Conservation (phyloP, 345 rosid genomes). For the Mercurialis annua region DNA sequence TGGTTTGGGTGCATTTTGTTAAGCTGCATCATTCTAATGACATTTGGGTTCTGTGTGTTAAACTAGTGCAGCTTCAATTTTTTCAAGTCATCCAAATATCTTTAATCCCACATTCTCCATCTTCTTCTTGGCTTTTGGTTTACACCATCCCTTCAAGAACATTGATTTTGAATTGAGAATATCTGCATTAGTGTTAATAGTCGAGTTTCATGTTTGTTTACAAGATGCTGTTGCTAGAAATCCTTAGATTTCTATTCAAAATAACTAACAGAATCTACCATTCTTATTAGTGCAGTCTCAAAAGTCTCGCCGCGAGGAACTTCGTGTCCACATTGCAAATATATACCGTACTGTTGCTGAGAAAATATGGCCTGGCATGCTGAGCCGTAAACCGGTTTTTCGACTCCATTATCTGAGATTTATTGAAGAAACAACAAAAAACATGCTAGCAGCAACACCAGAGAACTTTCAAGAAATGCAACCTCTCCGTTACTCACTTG, state of each 20-base stretch:
- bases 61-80: not conserved
- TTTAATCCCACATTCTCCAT: not conserved
- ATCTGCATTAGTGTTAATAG: not conserved
- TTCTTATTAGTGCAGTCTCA: constrained; percentile 54
- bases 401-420: constrained; percentile 90
- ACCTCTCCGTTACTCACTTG: constrained; percentile 88
- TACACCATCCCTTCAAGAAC: too few relatives aligned
- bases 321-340: constrained; percentile 78
- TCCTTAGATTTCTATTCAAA: not conserved
- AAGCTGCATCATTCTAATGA: not conserved
- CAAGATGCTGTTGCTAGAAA: not conserved
- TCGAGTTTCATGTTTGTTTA: not conserved
- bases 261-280: not conserved
- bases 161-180: not conserved
- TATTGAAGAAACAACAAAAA: constrained; percentile 80
- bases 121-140: too few relatives aligned
- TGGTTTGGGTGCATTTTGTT: not conserved
- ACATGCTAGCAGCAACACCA: constrained; percentile 48
- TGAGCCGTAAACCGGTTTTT: constrained; percentile 75
- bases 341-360: constrained; percentile 91
- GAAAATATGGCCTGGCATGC: constrained; percentile 94
- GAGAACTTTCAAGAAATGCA: constrained; percentile 91
- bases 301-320: constrained; percentile 92
- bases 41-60: not conserved
- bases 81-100: not conserved